Conservation (phyloP, 2,329 filamentous ascomycete species). For the Endocalyx cinctus region DNA sequence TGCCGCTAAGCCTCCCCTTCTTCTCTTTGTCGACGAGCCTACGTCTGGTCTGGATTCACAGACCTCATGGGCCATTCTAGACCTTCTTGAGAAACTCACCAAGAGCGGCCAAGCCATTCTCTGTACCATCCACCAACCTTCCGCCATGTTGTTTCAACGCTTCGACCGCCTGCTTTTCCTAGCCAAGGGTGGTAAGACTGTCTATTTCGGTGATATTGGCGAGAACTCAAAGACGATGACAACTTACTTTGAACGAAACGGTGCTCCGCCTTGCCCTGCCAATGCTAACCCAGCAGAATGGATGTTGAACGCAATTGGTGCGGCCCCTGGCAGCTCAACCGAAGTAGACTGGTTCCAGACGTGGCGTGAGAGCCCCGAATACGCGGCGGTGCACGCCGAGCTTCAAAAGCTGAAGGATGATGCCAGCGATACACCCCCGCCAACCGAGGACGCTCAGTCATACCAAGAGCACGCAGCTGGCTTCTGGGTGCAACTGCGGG, state of each 20-base stretch:
- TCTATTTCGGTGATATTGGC: conserved; percentile 80
- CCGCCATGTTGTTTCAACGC: conserved; percentile 87
- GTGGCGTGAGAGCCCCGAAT: conserved; percentile 40
- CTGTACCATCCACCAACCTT: conserved; percentile 98
- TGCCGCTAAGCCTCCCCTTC: conserved; percentile 81
- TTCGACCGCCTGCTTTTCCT: conserved; percentile 80
- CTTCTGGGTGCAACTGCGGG: conserved; percentile 61
- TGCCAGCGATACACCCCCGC: conserved; percentile 29
- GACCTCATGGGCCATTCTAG: conserved; percentile 87
- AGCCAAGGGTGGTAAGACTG: conserved; percentile 68
- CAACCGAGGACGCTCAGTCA: conserved; percentile 32
- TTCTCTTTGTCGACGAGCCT: conserved; percentile 92
- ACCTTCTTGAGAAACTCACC: conserved; percentile 83
- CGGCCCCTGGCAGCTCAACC: conserved; percentile 58
- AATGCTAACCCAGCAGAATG: conserved; percentile 78
- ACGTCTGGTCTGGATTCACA: conserved; percentile 92
- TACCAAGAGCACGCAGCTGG: conserved; percentile 79
- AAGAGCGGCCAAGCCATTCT: conserved; percentile 87
- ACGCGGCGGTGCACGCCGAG: conserved; percentile 50
- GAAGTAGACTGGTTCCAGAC: conserved; percentile 62
- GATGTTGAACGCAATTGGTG: conserved; percentile 63
- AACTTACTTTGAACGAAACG: conserved; percentile 71
- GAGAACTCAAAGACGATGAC: conserved; percentile 63
- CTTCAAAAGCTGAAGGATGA: conserved; percentile 51
- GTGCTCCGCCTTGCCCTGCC: conserved; percentile 58